Evolutionary conservation across 2,329 filamentous ascomycete species (phyloP), one percentile per base, ranked within the genome.

Genomic region (Talaromyces amestolkiae): DNA sequence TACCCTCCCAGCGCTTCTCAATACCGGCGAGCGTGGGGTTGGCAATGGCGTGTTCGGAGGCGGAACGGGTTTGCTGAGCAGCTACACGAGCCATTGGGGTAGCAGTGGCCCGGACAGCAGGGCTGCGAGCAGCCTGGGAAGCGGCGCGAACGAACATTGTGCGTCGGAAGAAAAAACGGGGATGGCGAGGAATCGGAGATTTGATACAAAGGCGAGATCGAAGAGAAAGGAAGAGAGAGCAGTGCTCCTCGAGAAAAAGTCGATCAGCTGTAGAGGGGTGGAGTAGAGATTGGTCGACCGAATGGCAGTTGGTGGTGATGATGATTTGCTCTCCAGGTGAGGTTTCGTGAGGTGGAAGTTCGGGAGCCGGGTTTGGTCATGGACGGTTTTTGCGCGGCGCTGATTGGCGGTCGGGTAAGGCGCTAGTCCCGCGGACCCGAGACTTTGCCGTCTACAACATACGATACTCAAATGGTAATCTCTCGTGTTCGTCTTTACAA

Each of bases 1-100:
- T 93, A 70, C 85, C 87, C 85, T 99, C 95, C 95, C 95, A 99
- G 85, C 95, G 87, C 90, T 97, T 97, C 89, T 99, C 95, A 78
- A 99, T 98, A 83, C 96, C 93, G 82, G 92, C 91, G 76, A 99
- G 88, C 66, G 92, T 97, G 73, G 96, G 95, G 85, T 97, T 98
- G 77, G 93, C 96, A 83, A 99, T 96, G 79, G 94, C 93, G 81
- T 97, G 93, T 73, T 91, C 91, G 74, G 90, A 87, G 75, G 87
- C 83, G 76, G 77, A 73, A 70, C 85, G 84, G 69, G 79, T 79
- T 76, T 84, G 82, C 77, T 85, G 82, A 39, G 76, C 69, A 67
- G 77, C 71, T 73, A 79, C 67, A 74, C 77, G 74, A 72, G 73
- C 70, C 73, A 77, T 71, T 72, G 77, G 73, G 72, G 73, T 66